phyloP scores from a whole-genome alignment of 2,329 filamentous ascomycete genomes.

The Ciborinia camelliae region DNA sequence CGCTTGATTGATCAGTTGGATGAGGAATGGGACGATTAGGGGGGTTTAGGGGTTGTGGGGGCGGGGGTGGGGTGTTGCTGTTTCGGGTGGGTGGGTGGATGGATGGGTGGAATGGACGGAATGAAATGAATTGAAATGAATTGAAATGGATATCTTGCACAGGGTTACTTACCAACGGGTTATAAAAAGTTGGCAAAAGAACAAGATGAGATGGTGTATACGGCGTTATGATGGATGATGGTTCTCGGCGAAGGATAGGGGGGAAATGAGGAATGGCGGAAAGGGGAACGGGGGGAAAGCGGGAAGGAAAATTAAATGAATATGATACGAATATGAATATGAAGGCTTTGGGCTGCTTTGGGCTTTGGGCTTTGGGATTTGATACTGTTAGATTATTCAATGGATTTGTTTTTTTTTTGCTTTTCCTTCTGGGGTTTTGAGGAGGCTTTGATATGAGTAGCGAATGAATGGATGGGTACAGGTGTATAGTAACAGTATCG shows the following conservation, averaged over 20 bases:
- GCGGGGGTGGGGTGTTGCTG: neutral
- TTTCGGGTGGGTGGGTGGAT: neutral
- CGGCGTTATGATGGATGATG: no score
- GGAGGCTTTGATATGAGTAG: no score
- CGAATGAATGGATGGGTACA: no score
- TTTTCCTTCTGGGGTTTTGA: no score
- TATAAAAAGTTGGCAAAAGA: neutral
- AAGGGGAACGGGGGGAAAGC: neutral
- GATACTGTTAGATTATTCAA: no score
- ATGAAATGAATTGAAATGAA: neutral
- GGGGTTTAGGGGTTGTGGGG: neutral
- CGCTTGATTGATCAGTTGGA: slow-evolving; percentile 92
- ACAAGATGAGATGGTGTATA: neutral
- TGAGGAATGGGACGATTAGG: slow-evolving; percentile 88
- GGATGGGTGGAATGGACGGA: no score
- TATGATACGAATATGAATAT: neutral
- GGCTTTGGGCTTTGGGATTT: no score
- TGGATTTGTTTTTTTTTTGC: no score
- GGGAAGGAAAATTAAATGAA: neutral
- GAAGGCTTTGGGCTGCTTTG: neutral
- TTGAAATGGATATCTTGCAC: neutral
- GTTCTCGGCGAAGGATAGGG: no score
- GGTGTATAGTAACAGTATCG: no score
- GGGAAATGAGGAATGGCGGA: no score
- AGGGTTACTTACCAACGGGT: no score